phyloP scores from a whole-genome alignment of 306 rosid species.

The Benincasa hispida region DNA sequence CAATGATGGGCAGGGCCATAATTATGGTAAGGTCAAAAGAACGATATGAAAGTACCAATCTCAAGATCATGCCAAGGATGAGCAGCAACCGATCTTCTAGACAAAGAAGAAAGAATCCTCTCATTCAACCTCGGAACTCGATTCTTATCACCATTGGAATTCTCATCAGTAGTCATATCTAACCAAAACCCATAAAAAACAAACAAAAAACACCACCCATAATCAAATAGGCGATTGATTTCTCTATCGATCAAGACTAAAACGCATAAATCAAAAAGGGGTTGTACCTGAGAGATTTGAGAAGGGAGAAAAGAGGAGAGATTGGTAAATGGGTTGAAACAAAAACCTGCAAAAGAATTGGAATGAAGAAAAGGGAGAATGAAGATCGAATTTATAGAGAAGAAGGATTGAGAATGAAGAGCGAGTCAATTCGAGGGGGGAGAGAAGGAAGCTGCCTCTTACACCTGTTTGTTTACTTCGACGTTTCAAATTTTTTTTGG shows the following conservation, averaged over 20 bases:
- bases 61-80: slow-evolving; percentile 99
- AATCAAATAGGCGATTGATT: not conserved
- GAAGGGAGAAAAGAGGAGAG: not conserved
- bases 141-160: not conserved
- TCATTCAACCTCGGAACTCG: slow-evolving; percentile 54
- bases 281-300: not conserved
- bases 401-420: slow-evolving; percentile 11
- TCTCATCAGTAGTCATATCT: slow-evolving; percentile 35
- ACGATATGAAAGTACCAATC: slow-evolving; percentile 42
- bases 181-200: not conserved
- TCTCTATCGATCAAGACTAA: no score
- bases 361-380: not conserved
- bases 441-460: slow-evolving; percentile 29
- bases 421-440: slow-evolving; percentile 9
- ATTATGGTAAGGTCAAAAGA: not conserved
- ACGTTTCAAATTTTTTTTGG: slow-evolving; percentile 11
- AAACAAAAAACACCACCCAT: not conserved
- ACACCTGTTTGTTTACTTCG: slow-evolving; percentile 16
- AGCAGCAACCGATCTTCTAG: slow-evolving; percentile 90
- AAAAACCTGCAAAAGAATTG: not conserved
- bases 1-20: no score
- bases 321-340: not conserved
- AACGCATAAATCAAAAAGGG: no score
- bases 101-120: slow-evolving; percentile 84
- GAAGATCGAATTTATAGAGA: slow-evolving; percentile 4